Evolutionary conservation across 225 moss, liverwort and hornwort genomes (phyloP).

Genomic region (Physcomitrellopsis africana): DNA sequence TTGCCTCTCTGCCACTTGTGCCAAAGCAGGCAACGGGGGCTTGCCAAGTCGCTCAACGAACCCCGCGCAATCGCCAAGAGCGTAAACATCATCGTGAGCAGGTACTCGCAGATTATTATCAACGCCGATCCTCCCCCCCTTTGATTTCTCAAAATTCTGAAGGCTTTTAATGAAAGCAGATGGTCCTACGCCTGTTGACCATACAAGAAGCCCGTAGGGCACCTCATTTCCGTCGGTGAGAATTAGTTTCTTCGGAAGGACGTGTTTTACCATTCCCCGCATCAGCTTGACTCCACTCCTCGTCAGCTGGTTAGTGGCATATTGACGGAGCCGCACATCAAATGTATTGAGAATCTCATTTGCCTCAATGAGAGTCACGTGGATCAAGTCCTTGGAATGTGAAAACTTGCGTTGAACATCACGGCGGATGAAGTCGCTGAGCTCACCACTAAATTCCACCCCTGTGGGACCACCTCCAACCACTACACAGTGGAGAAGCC

Average conservation of each 20-base stretch:
- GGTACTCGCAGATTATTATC: constrained; percentile 64
- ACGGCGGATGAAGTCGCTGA: constrained; percentile 75
- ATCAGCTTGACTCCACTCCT: constrained; percentile 61
- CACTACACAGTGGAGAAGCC: constrained; percentile 66
- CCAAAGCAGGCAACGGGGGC: constrained; percentile 66
- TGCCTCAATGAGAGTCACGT: constrained; percentile 78
- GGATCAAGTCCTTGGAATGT: constrained; percentile 60
- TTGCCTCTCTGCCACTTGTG: constrained; percentile 81
- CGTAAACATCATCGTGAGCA: constrained; percentile 45
- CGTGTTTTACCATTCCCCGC: constrained; percentile 69
- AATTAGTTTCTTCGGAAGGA: constrained; percentile 44
- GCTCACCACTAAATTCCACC: constrained; percentile 85
- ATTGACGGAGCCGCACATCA: constrained; percentile 63
- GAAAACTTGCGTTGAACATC: constrained; percentile 71
- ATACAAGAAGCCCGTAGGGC: constrained; percentile 81
- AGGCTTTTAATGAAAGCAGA: constrained; percentile 62
- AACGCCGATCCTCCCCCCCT: constrained; percentile 62
- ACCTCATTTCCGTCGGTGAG: constrained; percentile 59
- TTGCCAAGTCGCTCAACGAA: constrained; percentile 71
- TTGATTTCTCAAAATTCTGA: constrained; percentile 51
- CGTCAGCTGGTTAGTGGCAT: constrained; percentile 58
- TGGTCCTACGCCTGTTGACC: constrained; percentile 87
- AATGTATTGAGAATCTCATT: constrained; percentile 72
- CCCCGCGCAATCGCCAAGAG: constrained; percentile 79
- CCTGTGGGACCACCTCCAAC: constrained; percentile 89